These are phyloP conservation scores for Striga asiatica DNA, from an alignment of 257 asterid genomes.

Conservation along the genomic window DNA sequence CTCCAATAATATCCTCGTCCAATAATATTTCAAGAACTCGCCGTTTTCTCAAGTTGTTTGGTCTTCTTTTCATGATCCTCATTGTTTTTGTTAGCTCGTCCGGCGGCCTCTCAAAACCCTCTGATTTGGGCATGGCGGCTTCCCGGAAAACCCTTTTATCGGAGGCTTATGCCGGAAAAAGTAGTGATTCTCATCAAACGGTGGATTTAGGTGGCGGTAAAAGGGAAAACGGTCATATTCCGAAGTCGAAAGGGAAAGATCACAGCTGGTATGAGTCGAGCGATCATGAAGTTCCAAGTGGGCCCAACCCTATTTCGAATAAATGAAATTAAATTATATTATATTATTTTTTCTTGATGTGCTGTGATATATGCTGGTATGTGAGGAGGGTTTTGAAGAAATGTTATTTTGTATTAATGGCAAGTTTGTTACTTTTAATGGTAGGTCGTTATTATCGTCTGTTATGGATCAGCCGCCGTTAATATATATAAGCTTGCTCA, in stretches of 20 bases:
- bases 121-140: constrained; percentile 1
- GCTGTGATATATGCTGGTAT: background rate
- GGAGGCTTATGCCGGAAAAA: background rate
- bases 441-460: too few relatives aligned
- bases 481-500: too few relatives aligned
- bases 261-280: constrained; percentile 18
- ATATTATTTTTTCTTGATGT: background rate
- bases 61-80: constrained; percentile 18
- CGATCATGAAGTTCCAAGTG: constrained; percentile 73
- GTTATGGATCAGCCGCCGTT: too few relatives aligned
- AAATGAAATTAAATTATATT: constrained; percentile 28
- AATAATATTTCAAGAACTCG: constrained; percentile 5
- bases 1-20: background rate
- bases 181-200: background rate
- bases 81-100: constrained; percentile 20
- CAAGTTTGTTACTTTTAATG: background rate
- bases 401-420: background rate
- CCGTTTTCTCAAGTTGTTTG: constrained; percentile 12
- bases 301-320: constrained; percentile 59
- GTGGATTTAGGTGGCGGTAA: background rate
- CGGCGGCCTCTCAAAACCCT: background rate
- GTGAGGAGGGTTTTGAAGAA: background rate
- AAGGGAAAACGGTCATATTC: background rate
- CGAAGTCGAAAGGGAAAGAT: background rate
- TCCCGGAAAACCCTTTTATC: constrained; percentile 2